Conservation (phyloP, 768 basidiomycete genomes). For the Lentinula edodes region DNA sequence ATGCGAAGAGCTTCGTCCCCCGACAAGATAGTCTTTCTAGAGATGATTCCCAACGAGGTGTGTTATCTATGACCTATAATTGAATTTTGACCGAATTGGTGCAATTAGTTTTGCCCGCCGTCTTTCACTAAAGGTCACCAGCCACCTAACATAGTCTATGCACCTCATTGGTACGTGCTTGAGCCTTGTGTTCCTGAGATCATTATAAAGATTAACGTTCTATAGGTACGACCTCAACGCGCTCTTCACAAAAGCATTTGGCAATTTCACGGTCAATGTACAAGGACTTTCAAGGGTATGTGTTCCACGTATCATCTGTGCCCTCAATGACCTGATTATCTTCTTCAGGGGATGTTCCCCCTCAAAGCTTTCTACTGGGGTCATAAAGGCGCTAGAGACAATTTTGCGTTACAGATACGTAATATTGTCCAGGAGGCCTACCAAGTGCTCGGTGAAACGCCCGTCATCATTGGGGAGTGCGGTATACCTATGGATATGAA, state of each 20-base stretch:
- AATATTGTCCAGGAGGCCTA: conserved; percentile 73
- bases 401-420: conserved; percentile 76
- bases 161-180: conserved; percentile 64
- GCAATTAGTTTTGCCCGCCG: conserved; percentile 64
- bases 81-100: neutral
- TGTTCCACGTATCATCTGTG: neutral
- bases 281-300: conserved; percentile 82
- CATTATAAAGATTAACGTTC: neutral
- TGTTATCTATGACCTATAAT: conserved; percentile 1
- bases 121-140: conserved; percentile 68
- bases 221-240: conserved; percentile 88
- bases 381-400: conserved; percentile 71
- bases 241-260: conserved; percentile 79
- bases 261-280: conserved; percentile 86
- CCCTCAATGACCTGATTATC: neutral
- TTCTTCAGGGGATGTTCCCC: conserved; percentile 75
- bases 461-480: conserved; percentile 87
- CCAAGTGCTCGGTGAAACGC: conserved; percentile 68
- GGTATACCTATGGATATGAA: conserved; percentile 98
- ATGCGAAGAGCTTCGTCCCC: conserved; percentile 43
- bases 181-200: conserved; percentile 29
- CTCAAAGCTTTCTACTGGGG: conserved; percentile 85
- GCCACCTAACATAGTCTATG: conserved; percentile 58
- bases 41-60: conserved; percentile 93
- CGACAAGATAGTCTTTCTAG: conserved; percentile 67